phyloP scores from a whole-genome alignment of 2,329 filamentous ascomycete species.

The Ramichloridium luteum region DNA sequence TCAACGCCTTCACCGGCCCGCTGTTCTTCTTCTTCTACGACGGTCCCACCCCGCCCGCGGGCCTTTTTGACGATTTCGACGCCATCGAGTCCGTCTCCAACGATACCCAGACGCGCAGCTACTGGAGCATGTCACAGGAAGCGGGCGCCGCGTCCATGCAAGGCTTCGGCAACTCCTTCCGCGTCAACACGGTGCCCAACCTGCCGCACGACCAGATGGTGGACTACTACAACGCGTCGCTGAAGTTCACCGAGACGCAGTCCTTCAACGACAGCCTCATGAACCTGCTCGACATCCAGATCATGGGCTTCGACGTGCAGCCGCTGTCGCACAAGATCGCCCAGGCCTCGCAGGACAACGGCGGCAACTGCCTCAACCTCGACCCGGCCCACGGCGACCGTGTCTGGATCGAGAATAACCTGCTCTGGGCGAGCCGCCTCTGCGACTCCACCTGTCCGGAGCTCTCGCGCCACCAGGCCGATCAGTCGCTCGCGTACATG shows the following conservation, averaged over 20 bases:
- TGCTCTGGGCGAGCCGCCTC: conserved; percentile 10
- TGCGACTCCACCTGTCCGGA: conserved; percentile 11
- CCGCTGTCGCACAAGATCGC: conserved; percentile 10
- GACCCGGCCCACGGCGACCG: conserved; percentile 11
- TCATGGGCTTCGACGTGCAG: conserved; percentile 12
- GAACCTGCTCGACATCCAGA: conserved; percentile 9
- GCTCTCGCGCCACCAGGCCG: conserved; percentile 7
- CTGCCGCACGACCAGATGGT: conserved; percentile 11
- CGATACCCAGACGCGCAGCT: conserved; percentile 7
- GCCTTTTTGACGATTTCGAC: conserved; percentile 11
- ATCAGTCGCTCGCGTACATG: conserved; percentile 6
- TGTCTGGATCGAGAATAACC: conserved; percentile 13
- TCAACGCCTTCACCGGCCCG: conserved; percentile 12
- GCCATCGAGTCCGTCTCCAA: conserved; percentile 4
- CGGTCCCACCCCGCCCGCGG: conserved; percentile 8
- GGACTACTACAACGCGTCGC: conserved; percentile 8
- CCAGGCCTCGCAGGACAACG: conserved; percentile 8
- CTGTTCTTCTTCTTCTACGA: conserved; percentile 14
- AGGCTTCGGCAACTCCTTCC: conserved; percentile 14
- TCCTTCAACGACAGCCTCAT: conserved; percentile 8
- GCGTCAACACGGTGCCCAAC: conserved; percentile 10
- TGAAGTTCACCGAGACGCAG: conserved; percentile 6
- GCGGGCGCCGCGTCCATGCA: conserved; percentile 9
- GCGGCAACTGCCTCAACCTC: conserved; percentile 12
- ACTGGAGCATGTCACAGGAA: conserved; percentile 8